Conservation (phyloP, 2,329 filamentous ascomycete genomes). For the Botrytis galanthina region DNA sequence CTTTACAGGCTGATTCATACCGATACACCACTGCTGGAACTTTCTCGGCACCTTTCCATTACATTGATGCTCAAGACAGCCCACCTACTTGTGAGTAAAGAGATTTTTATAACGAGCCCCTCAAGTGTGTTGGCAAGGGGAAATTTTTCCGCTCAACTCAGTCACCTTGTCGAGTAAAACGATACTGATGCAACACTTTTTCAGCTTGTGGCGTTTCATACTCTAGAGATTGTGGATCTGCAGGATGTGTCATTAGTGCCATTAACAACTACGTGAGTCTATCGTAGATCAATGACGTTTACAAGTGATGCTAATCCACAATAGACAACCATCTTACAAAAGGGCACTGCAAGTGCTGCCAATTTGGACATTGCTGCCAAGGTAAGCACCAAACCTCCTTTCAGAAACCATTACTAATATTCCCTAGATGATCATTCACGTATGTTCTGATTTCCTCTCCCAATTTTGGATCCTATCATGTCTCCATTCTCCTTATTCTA, state of each 20-base stretch:
- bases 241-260: slow-evolving; percentile 56
- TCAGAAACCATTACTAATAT: slow-evolving; percentile 13
- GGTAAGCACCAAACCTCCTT: slow-evolving; percentile 27
- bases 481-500: slow-evolving; percentile 9
- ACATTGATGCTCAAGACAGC: slow-evolving; percentile 64
- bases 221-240: slow-evolving; percentile 58
- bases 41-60: slow-evolving; percentile 63
- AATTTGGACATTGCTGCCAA: slow-evolving; percentile 59
- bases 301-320: slow-evolving; percentile 5
- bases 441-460: slow-evolving; percentile 33
- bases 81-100: slow-evolving; percentile 46
- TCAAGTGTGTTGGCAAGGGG: not conserved
- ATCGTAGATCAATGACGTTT: not conserved
- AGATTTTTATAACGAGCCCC: not conserved
- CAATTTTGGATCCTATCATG: slow-evolving; percentile 6
- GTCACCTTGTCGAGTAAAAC: no score
- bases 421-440: slow-evolving; percentile 35
- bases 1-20: slow-evolving; percentile 50
- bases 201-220: slow-evolving; percentile 54
- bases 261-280: slow-evolving; percentile 35
- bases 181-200: not conserved
- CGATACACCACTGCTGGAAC: slow-evolving; percentile 62
- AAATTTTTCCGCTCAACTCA: not conserved
- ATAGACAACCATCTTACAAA: slow-evolving; percentile 30
- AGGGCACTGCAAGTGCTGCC: slow-evolving; percentile 43